phyloP scores from a whole-genome alignment of 257 asterid genomes.

The Sherardia arvensis region DNA sequence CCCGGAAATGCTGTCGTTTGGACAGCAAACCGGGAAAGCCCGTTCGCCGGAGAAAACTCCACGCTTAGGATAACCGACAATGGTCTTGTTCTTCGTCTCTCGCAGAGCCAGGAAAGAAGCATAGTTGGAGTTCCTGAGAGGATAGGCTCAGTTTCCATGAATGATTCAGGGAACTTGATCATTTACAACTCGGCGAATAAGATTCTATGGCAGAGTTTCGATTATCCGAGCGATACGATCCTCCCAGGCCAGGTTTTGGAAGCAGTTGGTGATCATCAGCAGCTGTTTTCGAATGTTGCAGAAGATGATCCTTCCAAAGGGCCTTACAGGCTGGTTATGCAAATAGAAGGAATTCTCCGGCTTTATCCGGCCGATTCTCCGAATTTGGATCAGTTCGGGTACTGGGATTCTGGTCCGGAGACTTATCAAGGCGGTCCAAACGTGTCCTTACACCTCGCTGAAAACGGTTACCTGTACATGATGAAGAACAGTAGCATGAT shows the following conservation, averaged over 20 bases:
- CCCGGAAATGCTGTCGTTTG: constrained; percentile 22
- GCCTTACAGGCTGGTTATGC: constrained; percentile 34
- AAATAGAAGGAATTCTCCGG: constrained; percentile 42
- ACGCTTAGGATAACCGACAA: constrained; percentile 18
- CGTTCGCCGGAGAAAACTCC: constrained; percentile 10
- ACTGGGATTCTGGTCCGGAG: constrained; percentile 2
- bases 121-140: constrained; percentile 2
- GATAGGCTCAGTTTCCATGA: constrained; percentile 33
- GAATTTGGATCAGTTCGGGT: constrained; percentile 6
- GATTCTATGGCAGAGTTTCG: constrained; percentile 45
- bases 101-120: neutral
- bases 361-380: constrained; percentile 24
- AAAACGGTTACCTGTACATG: constrained; percentile 35
- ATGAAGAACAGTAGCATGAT: constrained; percentile 10
- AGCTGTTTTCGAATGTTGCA: constrained; percentile 36
- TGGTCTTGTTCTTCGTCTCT: constrained; percentile 20
- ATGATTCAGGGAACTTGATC: constrained; percentile 46
- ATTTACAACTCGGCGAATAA: constrained; percentile 16
- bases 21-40: constrained; percentile 22
- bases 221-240: constrained; percentile 14
- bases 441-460: constrained; percentile 24
- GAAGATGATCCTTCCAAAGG: constrained; percentile 21
- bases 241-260: constrained; percentile 30
- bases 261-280: neutral
- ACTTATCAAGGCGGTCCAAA: neutral